Percentiles rank a stretch among this genome's conserved stretches.
phyloP scores from a whole-genome alignment of 2,329 filamentous ascomycete genomes.

The Pseudogymnoascus sp. region DNA sequence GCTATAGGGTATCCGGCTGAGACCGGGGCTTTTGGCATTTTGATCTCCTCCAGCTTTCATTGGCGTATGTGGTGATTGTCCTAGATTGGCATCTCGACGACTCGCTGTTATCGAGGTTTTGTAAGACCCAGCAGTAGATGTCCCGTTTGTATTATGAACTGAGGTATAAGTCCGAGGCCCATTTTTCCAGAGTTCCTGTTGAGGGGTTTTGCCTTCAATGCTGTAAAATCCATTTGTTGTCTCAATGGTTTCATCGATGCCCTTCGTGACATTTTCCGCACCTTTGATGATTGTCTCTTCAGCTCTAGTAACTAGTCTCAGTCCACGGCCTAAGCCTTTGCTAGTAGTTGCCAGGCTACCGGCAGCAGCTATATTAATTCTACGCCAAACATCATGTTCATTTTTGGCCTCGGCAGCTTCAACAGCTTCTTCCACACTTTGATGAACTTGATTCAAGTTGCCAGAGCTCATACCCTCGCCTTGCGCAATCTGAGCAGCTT shows the following conservation, averaged over 20 bases:
- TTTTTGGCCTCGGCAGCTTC: slow-evolving; percentile 30
- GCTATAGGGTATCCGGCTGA: background rate
- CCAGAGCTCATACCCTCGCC: slow-evolving; percentile 44
- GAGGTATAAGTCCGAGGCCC: background rate
- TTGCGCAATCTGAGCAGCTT: slow-evolving; percentile 42
- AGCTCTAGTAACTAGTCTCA: slow-evolving; percentile 30
- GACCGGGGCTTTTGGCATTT: background rate
- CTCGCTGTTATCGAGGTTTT: background rate
- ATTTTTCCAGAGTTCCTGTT: background rate
- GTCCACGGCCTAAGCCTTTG: slow-evolving; percentile 27
- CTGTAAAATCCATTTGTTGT: slow-evolving; percentile 39
- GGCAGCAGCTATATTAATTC: slow-evolving; percentile 14
- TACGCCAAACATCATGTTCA: slow-evolving; percentile 14
- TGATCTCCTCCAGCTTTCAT: background rate
- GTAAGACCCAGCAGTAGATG: background rate
- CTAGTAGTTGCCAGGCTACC: slow-evolving; percentile 23
- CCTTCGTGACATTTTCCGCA: slow-evolving; percentile 42
- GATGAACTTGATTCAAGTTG: slow-evolving; percentile 46
- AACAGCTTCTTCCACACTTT: slow-evolving; percentile 41
- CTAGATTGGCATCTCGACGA: background rate
- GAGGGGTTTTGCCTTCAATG: slow-evolving; percentile 16
- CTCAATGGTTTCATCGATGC: slow-evolving; percentile 46
- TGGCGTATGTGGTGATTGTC: background rate
- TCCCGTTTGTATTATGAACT: background rate
- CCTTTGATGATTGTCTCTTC: slow-evolving; percentile 39